phyloP scores from a whole-genome alignment of 192 early-diverging fungal genomes.

The Linnemannia schmuckeri region DNA sequence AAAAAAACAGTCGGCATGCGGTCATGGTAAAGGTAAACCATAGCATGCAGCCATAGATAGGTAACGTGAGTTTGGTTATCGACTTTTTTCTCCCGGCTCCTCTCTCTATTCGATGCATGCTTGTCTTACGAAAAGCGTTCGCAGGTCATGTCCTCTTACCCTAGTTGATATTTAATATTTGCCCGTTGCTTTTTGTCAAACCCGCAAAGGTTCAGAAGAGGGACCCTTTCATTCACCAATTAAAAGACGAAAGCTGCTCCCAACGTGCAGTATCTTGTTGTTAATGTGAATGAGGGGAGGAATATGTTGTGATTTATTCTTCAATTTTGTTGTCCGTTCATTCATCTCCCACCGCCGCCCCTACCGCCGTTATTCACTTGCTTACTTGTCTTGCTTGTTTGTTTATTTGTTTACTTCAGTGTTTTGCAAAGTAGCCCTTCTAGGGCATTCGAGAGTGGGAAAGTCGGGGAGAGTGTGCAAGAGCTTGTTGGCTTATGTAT shows the following conservation, averaged over 20 bases:
- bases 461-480: background rate
- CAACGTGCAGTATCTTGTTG: background rate
- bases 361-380: background rate
- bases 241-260: background rate
- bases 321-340: background rate
- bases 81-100: too few relatives aligned
- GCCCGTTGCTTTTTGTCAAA: background rate
- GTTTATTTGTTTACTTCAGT: background rate
- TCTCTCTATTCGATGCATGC: too few relatives aligned
- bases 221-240: background rate
- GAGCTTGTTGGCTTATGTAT: background rate
- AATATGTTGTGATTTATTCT: background rate
- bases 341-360: background rate
- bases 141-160: background rate
- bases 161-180: background rate
- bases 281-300: background rate
- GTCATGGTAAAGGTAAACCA: background rate
- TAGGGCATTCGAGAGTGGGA: background rate
- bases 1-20: background rate
- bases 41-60: slow-evolving; percentile 1
- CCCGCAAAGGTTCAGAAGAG: background rate
- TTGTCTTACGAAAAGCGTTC: background rate
- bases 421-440: background rate
- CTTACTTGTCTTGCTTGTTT: background rate
- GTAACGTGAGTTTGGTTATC: background rate